Evolutionary conservation across 306 rosid genomes (phyloP).

Genomic region (Rosa chinensis): DNA sequence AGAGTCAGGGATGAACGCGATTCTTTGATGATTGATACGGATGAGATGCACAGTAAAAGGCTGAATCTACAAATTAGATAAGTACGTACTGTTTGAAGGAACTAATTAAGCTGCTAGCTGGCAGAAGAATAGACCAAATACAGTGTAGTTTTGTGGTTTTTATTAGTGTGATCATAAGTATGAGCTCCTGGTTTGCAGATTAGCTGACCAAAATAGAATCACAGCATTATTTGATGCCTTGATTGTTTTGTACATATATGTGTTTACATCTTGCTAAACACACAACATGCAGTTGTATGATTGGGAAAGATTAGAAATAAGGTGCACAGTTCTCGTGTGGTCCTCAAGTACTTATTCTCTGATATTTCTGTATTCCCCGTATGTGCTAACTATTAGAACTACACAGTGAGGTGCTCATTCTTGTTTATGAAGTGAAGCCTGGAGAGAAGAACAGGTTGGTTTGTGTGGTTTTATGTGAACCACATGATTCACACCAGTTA

Average conservation of each 20-base stretch:
- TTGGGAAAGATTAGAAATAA: neutral
- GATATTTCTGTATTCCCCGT: neutral
- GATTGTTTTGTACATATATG: neutral
- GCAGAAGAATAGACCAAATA: neutral
- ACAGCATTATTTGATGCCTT: neutral
- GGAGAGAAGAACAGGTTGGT: neutral
- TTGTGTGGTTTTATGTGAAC: neutral
- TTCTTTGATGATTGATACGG: neutral
- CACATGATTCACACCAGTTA: no score
- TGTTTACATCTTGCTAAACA: neutral
- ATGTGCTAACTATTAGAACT: neutral
- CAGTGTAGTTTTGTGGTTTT: neutral
- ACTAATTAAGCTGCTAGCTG: neutral
- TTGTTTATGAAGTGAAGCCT: neutral
- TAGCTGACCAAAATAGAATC: neutral
- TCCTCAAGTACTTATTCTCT: no score
- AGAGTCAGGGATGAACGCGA: neutral
- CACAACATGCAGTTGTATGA: neutral
- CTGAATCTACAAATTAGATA: neutral
- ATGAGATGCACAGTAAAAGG: neutral
- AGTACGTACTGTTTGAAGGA: neutral
- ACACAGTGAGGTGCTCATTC: neutral
- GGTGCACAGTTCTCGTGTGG: neutral
- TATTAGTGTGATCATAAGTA: neutral
- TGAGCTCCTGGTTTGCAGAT: neutral